Conservation (phyloP, 306 rosid genomes). For the Biancaea sappan region DNA sequence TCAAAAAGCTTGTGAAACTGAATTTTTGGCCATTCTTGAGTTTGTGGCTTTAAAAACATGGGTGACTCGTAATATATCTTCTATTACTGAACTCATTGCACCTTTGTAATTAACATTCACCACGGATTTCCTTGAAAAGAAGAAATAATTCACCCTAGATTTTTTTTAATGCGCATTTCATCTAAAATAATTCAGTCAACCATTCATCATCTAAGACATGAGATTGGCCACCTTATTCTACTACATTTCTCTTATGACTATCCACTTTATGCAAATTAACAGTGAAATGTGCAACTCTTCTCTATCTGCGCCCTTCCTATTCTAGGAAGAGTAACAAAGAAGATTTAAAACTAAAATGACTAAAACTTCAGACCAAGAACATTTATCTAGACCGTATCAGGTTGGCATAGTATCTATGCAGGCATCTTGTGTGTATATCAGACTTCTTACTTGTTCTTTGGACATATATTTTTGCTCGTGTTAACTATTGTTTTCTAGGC, state of each 20-base stretch:
- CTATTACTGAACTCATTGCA: constrained; percentile 15
- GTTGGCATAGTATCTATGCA: too few species aligned
- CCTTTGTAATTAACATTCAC: constrained; percentile 11
- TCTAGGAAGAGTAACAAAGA: neutral
- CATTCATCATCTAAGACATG: neutral
- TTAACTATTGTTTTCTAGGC: constrained; percentile 48
- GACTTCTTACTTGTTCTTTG: neutral
- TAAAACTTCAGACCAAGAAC: neutral
- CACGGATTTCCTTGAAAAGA: neutral
- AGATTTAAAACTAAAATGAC: neutral
- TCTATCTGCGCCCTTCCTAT: neutral
- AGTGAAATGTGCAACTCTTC: neutral
- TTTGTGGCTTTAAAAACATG: neutral
- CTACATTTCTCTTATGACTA: neutral
- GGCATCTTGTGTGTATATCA: neutral
- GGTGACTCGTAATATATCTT: neutral
- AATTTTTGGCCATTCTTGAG: constrained; percentile 10
- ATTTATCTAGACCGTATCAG: neutral
- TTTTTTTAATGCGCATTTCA: neutral
- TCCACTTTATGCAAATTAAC: neutral
- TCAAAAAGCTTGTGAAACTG: neutral
- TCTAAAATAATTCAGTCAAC: neutral
- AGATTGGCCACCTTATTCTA: neutral
- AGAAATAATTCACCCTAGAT: neutral
- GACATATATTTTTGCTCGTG: neutral